Evolutionary conservation across 176 grass and related monocot genomes (phyloP).

Genomic region (Rhynchospora tenuis): DNA sequence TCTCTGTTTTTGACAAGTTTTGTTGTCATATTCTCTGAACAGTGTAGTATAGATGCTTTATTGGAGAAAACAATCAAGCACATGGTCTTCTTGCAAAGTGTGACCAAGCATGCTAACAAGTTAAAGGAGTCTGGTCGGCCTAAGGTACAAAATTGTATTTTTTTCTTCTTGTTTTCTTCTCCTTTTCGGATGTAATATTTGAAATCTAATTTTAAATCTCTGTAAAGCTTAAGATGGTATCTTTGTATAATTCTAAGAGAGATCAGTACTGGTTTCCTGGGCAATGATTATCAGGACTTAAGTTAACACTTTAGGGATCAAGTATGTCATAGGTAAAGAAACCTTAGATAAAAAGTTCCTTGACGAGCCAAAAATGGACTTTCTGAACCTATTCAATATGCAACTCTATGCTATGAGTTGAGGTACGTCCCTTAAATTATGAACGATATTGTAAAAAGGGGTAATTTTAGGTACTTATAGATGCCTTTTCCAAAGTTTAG

Average conservation of each 20-base stretch:
- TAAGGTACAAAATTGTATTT: slow-evolving; percentile 31
- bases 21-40: not conserved
- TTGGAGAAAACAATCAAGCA: slow-evolving; percentile 70
- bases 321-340: not conserved
- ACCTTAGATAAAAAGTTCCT: not conserved
- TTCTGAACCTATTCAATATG: not conserved
- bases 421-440: not conserved
- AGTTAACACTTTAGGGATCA: not conserved
- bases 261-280: not conserved
- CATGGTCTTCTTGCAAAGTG: slow-evolving; percentile 73
- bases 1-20: not conserved
- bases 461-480: not conserved
- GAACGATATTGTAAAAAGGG: not conserved
- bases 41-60: slow-evolving; percentile 72
- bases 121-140: slow-evolving; percentile 41
- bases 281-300: not conserved
- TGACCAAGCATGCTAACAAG: slow-evolving; percentile 51
- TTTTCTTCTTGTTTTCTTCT: not conserved
- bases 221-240: not conserved
- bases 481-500: not conserved
- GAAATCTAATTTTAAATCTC: not conserved
- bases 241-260: not conserved
- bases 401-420: not conserved
- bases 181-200: not conserved
- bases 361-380: not conserved